phyloP scores from a whole-genome alignment of 192 early-diverging fungal species.

The Phycomyces blakesleeanus region DNA sequence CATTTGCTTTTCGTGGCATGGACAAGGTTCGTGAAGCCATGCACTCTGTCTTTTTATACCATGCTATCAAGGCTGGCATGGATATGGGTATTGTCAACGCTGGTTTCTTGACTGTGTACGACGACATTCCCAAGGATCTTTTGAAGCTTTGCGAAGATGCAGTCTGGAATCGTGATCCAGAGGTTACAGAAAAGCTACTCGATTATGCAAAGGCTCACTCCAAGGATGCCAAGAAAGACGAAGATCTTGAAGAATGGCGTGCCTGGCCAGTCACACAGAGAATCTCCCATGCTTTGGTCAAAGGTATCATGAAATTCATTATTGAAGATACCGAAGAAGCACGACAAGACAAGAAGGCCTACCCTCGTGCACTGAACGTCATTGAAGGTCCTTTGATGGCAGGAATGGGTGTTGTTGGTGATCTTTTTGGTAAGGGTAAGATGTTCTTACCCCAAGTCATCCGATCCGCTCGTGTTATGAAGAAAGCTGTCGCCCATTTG shows the following conservation, averaged over 20 bases:
- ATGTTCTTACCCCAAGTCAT: constrained; percentile 99
- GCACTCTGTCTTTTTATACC: constrained; percentile 94
- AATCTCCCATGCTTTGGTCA: constrained; percentile 81
- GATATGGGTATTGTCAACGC: constrained; percentile 99
- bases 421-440: constrained; percentile 91
- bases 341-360: constrained; percentile 63
- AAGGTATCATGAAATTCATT: constrained; percentile 93
- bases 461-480: constrained; percentile 95
- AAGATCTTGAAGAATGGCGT: constrained; percentile 88
- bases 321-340: constrained; percentile 94
- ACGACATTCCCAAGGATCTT: constrained; percentile 93
- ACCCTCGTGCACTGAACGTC: constrained; percentile 88
- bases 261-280: constrained; percentile 65
- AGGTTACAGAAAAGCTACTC: constrained; percentile 92
- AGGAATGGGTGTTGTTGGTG: constrained; percentile 92
- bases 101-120: constrained; percentile 92
- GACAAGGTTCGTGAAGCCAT: constrained; percentile 89
- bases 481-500: constrained; percentile 93
- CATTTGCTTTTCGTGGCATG: constrained; percentile 96
- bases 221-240: constrained; percentile 65
- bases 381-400: constrained; percentile 96
- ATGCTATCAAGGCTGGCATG: constrained; percentile 81
- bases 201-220: constrained; percentile 81
- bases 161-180: constrained; percentile 87
- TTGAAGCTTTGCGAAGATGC: constrained; percentile 90